phyloP scores from a whole-genome alignment of 805 yeast species.

The Clavispora fructus region DNA sequence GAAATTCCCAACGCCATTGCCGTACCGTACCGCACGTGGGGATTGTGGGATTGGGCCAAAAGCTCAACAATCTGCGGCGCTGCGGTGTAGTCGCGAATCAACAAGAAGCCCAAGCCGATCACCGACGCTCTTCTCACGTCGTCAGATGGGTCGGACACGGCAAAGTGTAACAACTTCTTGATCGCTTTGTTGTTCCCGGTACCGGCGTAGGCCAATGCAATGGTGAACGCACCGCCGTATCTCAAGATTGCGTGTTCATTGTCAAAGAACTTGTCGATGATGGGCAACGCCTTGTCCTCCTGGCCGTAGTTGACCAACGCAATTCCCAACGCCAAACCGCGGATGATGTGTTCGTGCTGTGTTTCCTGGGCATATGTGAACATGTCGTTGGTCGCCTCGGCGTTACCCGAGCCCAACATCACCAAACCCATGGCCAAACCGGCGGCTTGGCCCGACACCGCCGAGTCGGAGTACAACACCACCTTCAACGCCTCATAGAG shows the following conservation, averaged over 20 bases:
- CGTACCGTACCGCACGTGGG: slow-evolving; percentile 97
- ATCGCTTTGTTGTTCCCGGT: slow-evolving; percentile 89
- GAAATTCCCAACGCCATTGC: slow-evolving; percentile 96
- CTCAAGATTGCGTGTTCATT: slow-evolving; percentile 82
- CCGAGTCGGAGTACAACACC: slow-evolving; percentile 83
- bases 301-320: slow-evolving; percentile 83
- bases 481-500: slow-evolving; percentile 79
- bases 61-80: slow-evolving; percentile 94
- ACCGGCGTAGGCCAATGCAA: slow-evolving; percentile 95
- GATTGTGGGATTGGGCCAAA: slow-evolving; percentile 89
- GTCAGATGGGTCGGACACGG: slow-evolving; percentile 94
- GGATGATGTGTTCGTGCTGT: slow-evolving; percentile 89
- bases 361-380: slow-evolving; percentile 89
- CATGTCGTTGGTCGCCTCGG: slow-evolving; percentile 70
- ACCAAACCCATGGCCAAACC: slow-evolving; percentile 94
- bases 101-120: slow-evolving; percentile 82
- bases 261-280: slow-evolving; percentile 58
- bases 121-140: slow-evolving; percentile 97
- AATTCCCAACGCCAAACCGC: slow-evolving; percentile 88
- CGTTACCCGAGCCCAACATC: slow-evolving; percentile 86
- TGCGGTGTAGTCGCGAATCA: slow-evolving; percentile 85
- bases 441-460: slow-evolving; percentile 93
- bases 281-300: slow-evolving; percentile 71
- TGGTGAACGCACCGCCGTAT: slow-evolving; percentile 92
- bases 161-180: slow-evolving; percentile 79